Base-by-base conservation (phyloP, 2,329 filamentous ascomycete genomes). In the Aspergillus amoenus region DNA sequence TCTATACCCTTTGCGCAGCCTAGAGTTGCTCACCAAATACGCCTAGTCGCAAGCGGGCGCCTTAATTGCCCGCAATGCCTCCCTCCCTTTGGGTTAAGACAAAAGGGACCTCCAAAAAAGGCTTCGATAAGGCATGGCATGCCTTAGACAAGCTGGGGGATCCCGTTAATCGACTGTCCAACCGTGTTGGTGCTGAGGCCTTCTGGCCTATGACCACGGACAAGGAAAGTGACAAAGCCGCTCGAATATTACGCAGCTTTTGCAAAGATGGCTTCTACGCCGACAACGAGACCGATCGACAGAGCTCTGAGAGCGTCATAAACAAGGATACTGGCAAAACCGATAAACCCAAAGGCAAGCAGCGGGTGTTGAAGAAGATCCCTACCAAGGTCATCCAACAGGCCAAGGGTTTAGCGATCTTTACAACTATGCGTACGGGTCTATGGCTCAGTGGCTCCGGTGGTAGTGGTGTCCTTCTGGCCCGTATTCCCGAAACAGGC, bases 371-470 rank as follows among this genome's bases (percentile, higher is more conserved):
- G 51, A 91, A 93, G 76, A 94, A 92, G 77, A 97, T 97, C 27
- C 93, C 93, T 0, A 79, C 87, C 56, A 84, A 88, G 68, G 91
- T 97, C 56, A 91, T 97, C 65, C 86, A 90, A 69, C 90, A 94
- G 76, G 92, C 93, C 27, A 91, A 93, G 64, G 93, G 91, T 11
- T 83, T 97, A 57, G 93, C 91, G 54, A 90, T 97, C 64, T 97
- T 97, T 78, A 96, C 93, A 1, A 96, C 91, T 30, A 96, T 97
- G 91, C 88, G 93, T 58, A 93, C 91, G 13, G 93, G 93, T 12
- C 79, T 97, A 32, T 96, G 93, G 90, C 82, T 96, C 65, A 93
- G 90, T 45, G 93, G 93, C 45, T 93, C 92, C 15, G 93, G 93
- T 27, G 93, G 93, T 40, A 93, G 91, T 56, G 93, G 93, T 50